Evolutionary conservation across 345 rosid species (phyloP), one percentile per base, ranked within the genome.

Genomic region (Turnera subulata): DNA sequence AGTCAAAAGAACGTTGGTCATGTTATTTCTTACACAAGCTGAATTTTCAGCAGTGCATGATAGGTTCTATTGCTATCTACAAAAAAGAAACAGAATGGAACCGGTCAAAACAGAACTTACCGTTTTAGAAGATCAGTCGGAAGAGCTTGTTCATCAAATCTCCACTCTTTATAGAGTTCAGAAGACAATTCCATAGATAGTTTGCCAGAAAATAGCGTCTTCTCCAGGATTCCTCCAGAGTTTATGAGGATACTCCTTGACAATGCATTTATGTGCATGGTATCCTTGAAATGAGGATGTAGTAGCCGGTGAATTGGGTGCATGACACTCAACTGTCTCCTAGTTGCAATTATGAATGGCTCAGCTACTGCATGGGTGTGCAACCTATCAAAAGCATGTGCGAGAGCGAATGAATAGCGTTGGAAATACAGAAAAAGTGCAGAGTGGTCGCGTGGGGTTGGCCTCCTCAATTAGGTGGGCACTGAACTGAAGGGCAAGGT

Each of bases 231-330:
- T 32, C 93, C 93, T 46, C 80, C 86, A 1, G 86, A 62, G 62
- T 72, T 80, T 20, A 82, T 43, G 54, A 82, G 84, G 51, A 75
- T 20, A 13, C 51, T 56, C 58, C 83, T 64, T 61, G 75, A 76
- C 56, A 85, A 29, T 56, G 86, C 82, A 66, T 85, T 85, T 59
- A 80, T 68, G 63, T 82, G 88, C 77, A 82, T 73, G 44, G 86
- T 82, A 62, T 80, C 86, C 74, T 75, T 82, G 80, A 85, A 77
- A 76, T 85, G 89, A 33, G 89, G 93, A 70, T 77, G 76, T 54
- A 85, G 55, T 21, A 85, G 74, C 68, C 62, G 66, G 59, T 82
- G 78, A 56, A 85, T 58, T 18, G 93, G 93, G 59, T 85, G 86
- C 86, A 85, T 79, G 24, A 39, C 62, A 49, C 93, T 85, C 58